Evolutionary conservation across 495 filamentous ascomycete species (phyloP).

Genomic region (Penicillium flavigenum): DNA sequence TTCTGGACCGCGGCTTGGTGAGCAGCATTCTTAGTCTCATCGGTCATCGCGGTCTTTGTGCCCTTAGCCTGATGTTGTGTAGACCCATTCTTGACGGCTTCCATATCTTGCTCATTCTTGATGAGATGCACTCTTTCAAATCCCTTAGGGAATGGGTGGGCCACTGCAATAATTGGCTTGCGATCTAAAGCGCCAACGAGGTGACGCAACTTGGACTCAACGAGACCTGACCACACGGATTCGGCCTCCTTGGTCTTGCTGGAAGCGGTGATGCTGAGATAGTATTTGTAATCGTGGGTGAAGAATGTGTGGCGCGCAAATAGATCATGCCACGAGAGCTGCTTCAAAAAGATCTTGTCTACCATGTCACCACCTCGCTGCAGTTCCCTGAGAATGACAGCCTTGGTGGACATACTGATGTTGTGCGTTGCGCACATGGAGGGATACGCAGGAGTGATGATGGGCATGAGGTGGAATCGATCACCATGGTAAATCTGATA

Average conservation of each 20-base stretch:
- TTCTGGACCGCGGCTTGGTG: constrained; percentile 50
- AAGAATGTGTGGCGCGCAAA: constrained; percentile 91
- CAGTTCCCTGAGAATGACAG: constrained; percentile 78
- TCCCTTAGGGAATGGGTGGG: constrained; percentile 89
- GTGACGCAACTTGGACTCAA: constrained; percentile 87
- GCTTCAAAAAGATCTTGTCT: constrained; percentile 74
- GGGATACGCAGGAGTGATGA: constrained; percentile 94
- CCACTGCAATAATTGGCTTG: constrained; percentile 70
- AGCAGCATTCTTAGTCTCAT: constrained; percentile 55
- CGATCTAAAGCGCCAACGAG: constrained; percentile 77
- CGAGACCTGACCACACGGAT: constrained; percentile 81
- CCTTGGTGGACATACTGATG: constrained; percentile 79
- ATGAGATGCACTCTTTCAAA: constrained; percentile 79
- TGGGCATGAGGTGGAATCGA: constrained; percentile 86
- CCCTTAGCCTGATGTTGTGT: constrained; percentile 64
- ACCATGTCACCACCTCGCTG: constrained; percentile 73
- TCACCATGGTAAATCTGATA: constrained; percentile 75
- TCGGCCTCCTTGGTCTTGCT: constrained; percentile 84
- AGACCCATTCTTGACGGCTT: constrained; percentile 67
- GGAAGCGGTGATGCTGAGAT: constrained; percentile 82
- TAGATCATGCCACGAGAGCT: constrained; percentile 78
- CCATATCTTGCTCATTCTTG: constrained; percentile 66
- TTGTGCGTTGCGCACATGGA: constrained; percentile 97
- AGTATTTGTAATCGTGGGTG: constrained; percentile 88
- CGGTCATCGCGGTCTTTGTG: constrained; percentile 58